Conservation (phyloP, 352 stramenopile genomes). For the Elongisporangium undulatum region DNA sequence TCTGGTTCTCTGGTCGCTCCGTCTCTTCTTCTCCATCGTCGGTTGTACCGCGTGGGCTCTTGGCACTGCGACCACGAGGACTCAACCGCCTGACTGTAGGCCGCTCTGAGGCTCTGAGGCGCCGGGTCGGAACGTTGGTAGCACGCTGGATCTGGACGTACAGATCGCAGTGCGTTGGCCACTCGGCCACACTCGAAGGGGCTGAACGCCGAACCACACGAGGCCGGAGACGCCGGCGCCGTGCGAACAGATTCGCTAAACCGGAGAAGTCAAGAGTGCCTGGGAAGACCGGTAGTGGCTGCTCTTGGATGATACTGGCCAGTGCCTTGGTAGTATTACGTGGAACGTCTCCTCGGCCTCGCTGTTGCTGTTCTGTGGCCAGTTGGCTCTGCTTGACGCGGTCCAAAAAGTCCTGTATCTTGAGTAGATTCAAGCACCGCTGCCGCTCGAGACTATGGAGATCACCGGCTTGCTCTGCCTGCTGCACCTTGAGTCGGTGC, state of each 20-base stretch:
- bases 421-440: constrained; percentile 36
- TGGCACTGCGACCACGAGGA: neutral
- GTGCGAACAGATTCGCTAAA: constrained; percentile 50
- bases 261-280: constrained; percentile 56
- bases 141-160: constrained; percentile 84
- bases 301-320: constrained; percentile 80
- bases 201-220: constrained; percentile 17
- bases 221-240: constrained; percentile 43
- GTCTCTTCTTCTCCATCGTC: constrained; percentile 1
- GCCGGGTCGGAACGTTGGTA: constrained; percentile 64
- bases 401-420: constrained; percentile 62
- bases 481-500: constrained; percentile 32
- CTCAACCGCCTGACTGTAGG: neutral
- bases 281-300: constrained; percentile 73
- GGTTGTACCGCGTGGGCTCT: neutral
- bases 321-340: constrained; percentile 26
- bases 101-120: neutral
- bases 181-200: constrained; percentile 33
- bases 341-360: constrained; percentile 6
- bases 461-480: constrained; percentile 24
- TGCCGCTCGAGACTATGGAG: constrained; percentile 43
- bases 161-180: constrained; percentile 59
- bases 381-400: constrained; percentile 35
- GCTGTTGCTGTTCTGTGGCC: constrained; percentile 1
- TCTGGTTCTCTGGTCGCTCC: neutral